phyloP scores from a whole-genome alignment of 306 rosid genomes.

The Cucumis hystrix region DNA sequence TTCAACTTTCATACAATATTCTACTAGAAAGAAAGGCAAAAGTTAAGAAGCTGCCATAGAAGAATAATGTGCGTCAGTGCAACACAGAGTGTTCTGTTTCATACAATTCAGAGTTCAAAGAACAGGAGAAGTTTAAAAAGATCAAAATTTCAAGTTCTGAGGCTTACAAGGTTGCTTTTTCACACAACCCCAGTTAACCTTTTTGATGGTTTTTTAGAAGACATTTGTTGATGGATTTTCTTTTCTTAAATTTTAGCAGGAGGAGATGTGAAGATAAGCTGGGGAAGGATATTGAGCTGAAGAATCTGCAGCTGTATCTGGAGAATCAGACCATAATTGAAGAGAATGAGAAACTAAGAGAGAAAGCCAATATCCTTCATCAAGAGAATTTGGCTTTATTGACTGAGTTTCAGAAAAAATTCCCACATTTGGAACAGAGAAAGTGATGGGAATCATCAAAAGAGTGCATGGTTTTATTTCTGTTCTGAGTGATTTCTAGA shows the following conservation, averaged over 20 bases:
- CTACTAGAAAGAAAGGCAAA: not conserved
- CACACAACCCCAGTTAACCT: not conserved
- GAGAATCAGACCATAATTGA: constrained; percentile 34
- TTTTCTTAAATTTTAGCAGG: constrained; percentile 6
- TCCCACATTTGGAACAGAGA: constrained; percentile 12
- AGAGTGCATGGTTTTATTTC: not conserved
- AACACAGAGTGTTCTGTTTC: constrained; percentile 6
- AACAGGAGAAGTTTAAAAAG: constrained; percentile 15
- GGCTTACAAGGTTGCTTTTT: constrained; percentile 19
- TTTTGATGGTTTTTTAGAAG: not conserved
- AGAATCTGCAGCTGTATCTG: constrained; percentile 33
- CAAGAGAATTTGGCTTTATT: constrained; percentile 31
- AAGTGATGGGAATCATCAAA: not conserved
- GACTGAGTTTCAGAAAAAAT: constrained; percentile 21
- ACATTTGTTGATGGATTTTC: not conserved
- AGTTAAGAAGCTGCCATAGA: not conserved
- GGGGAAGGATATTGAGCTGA: constrained; percentile 20
- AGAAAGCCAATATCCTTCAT: constrained; percentile 24
- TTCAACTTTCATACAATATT: not conserved
- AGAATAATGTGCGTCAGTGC: constrained; percentile 20
- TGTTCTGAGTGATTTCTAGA: not conserved
- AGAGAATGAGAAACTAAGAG: constrained; percentile 33
- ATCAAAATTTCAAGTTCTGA: constrained; percentile 20
- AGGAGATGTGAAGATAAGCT: constrained; percentile 10
- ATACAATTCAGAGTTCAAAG: constrained; percentile 3